These are phyloP conservation scores for Pseudoscleropodium purum DNA, from an alignment of 225 moss, liverwort and hornwort genomes.

Conservation along the genomic window DNA sequence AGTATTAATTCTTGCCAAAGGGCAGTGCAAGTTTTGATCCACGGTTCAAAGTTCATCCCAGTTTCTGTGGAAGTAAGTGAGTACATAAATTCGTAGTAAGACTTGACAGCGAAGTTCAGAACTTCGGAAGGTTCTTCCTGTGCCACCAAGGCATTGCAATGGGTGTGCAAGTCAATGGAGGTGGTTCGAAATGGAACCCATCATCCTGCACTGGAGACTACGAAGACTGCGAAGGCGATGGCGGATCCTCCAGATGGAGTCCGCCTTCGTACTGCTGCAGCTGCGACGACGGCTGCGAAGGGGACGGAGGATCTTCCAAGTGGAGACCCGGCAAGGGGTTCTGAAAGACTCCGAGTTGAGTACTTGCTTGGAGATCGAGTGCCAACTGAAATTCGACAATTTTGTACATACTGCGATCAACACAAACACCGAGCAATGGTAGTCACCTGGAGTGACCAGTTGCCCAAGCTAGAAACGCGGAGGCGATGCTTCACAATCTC, in stretches of 20 bases:
- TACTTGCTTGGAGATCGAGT: not conserved
- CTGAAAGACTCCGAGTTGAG: not conserved
- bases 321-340: not conserved
- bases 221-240: not conserved
- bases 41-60: too few species aligned
- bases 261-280: not conserved
- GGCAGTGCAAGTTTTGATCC: not conserved
- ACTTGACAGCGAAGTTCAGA: not conserved
- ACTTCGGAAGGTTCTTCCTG: not conserved
- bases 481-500: not conserved
- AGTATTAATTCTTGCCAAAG: not conserved
- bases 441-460: not conserved
- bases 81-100: not conserved
- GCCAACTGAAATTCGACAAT: not conserved
- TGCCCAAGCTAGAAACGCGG: not conserved
- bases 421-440: not conserved
- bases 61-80: not conserved
- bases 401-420: not conserved
- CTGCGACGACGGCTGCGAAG: not conserved
- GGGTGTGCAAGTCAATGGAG: constrained; percentile 15
- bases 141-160: not conserved
- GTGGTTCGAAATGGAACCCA: constrained; percentile 9
- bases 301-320: constrained; percentile 5
- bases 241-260: not conserved
- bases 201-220: not conserved